Percentiles rank a stretch among this genome's conserved stretches.
Evolutionary conservation across 306 rosid species (phyloP).

Genomic region (Cicer chorassanicum): DNA sequence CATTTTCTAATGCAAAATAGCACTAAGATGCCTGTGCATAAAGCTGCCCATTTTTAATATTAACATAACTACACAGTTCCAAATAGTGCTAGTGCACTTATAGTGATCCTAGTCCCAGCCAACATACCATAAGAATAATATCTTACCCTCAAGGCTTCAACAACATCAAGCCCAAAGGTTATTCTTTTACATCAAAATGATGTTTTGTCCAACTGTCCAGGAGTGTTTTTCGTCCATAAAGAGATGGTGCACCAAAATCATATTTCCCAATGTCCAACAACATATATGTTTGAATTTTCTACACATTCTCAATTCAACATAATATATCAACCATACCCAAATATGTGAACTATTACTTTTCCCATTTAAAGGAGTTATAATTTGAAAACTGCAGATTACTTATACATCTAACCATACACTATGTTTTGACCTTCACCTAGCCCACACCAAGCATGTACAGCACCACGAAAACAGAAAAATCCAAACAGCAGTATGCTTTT

Average conservation of each 20-base stretch:
- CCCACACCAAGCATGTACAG: background rate
- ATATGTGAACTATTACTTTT: constrained; percentile 9
- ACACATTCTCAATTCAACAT: constrained; percentile 17
- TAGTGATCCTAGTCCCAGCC: background rate
- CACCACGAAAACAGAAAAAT: too few relatives aligned
- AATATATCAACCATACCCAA: background rate
- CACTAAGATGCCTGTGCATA: constrained; percentile 8
- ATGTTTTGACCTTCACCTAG: background rate
- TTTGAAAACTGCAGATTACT: background rate
- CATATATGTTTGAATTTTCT: constrained; percentile 12
- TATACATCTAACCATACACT: background rate
- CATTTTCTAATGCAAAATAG: background rate
- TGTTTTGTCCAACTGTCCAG: constrained; percentile 14
- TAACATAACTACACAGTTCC: background rate
- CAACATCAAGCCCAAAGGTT: background rate
- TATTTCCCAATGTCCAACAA: constrained; percentile 3
- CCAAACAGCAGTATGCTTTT: too few relatives aligned
- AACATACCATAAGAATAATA: background rate
- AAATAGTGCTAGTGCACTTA: background rate
- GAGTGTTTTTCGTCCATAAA: constrained; percentile 3
- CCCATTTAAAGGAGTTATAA: constrained; percentile 9
- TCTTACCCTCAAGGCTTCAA: background rate
- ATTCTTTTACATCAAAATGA: constrained; percentile 23
- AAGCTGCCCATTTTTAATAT: background rate
- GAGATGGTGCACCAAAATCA: constrained; percentile 5